Base-by-base conservation (phyloP, 1,139 yeast species). In the Meyerozyma elateridarum region DNA sequence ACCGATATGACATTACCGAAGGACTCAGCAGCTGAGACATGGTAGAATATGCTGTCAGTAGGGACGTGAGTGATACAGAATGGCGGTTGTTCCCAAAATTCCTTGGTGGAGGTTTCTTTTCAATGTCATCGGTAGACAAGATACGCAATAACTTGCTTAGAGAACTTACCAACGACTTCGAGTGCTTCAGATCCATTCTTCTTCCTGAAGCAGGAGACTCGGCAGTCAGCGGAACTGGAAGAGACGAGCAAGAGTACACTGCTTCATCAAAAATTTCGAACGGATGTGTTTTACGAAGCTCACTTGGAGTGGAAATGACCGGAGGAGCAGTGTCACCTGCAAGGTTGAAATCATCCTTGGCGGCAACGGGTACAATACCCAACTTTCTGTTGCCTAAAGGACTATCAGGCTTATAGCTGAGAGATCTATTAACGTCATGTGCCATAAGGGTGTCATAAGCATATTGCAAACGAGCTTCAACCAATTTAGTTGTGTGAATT, bases 261-360 rank as follows among this genome's bases (percentile, higher is more conserved):
- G 85, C 80, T 44, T 82, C 91, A 51, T 84, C 94, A 43, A 83
- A 74, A 4, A 83, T 73, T 46, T 84, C 94, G 54, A 69, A 84
- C 1, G 88, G 77, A 52, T 79, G 80, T 1, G 74, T 66, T 42
- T 72, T 69, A 29, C 67, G 53, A 28, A 66, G 50, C 37, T 61
- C 70, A 40, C 62, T 59, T 6, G 61, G 44, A 33, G 50, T 52
- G n/a, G 45, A 27, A 1, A 50, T 36, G 4, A 48, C 38, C n/a
- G n/a, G n/a, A 1, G 51, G 36, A 16, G 51, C 44, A 2, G 49
- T 37, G 27, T 40, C 40, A 12, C 34, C 25, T 3, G 33, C 28
- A 7, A 31, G 24, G 13, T 33, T 19, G 20, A 46, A 45, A 22
- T 59, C 68, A 31, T 51, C 61, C 29, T 47, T 52, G 25, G 51